phyloP scores from a whole-genome alignment of 441 rosid species.

The Gossypium davidsonii region DNA sequence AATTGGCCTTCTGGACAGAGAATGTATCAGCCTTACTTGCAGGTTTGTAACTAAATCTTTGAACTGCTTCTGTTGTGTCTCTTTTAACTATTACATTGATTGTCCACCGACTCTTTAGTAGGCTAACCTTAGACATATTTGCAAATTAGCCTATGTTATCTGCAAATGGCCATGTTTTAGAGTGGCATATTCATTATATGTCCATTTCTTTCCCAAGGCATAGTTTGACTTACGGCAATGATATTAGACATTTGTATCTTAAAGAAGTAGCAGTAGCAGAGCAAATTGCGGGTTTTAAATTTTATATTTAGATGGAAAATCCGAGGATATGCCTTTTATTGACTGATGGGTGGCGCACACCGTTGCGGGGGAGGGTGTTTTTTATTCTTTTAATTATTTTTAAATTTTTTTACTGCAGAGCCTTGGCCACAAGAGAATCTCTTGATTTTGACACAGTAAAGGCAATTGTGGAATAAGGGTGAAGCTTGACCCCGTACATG shows the following conservation, averaged over 20 bases:
- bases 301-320: conserved; percentile 3
- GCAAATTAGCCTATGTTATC: background rate
- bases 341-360: background rate
- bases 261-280: background rate
- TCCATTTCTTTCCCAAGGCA: background rate
- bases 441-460: conserved; percentile 20
- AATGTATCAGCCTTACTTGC: conserved; percentile 64
- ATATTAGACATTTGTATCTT: background rate
- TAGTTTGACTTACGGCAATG: background rate
- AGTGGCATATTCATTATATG: background rate
- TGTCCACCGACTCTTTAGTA: background rate
- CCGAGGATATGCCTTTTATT: background rate
- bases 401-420: conserved; percentile 34
- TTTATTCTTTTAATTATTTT: background rate
- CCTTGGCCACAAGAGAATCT: conserved; percentile 51
- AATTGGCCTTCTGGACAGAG: conserved; percentile 79
- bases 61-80: background rate
- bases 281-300: background rate
- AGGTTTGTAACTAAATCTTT: conserved; percentile 22
- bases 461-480: background rate
- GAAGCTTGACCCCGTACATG: background rate
- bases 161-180: background rate
- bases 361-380: background rate
- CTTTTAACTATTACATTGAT: background rate
- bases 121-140: background rate